Evolutionary conservation across 2,329 filamentous ascomycete genomes (phyloP).

Genomic region (Juglanconis oblonga): DNA sequence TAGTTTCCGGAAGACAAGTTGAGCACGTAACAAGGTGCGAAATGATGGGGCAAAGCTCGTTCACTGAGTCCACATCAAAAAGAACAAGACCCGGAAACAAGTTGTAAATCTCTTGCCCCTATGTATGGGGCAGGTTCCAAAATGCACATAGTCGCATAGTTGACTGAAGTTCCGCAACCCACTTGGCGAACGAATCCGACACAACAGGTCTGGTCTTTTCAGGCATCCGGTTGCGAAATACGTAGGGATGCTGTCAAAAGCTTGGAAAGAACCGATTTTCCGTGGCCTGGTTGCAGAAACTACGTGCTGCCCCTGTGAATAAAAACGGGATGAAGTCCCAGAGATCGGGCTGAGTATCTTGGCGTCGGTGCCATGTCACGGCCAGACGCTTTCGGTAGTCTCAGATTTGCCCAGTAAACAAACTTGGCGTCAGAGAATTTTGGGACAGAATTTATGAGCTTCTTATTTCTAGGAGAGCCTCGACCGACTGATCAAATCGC

Average conservation of each 20-base stretch:
- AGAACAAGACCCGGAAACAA: background rate
- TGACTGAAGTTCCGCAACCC: slow-evolving; percentile 5
- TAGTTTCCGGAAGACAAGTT: background rate
- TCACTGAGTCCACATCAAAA: background rate
- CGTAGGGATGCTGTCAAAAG: slow-evolving; percentile 8
- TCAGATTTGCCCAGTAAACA: background rate
- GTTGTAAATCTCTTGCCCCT: background rate
- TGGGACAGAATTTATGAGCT: background rate
- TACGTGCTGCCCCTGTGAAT: background rate
- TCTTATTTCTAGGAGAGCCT: background rate
- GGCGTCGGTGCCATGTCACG: slow-evolving; percentile 8
- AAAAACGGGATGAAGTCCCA: slow-evolving; percentile 3
- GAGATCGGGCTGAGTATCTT: slow-evolving; percentile 13
- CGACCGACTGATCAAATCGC: background rate
- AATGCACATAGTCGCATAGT: background rate
- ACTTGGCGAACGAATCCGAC: slow-evolving; percentile 4
- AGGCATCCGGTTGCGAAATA: background rate
- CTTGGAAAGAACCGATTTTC: background rate
- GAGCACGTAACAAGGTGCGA: background rate
- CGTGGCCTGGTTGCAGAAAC: background rate
- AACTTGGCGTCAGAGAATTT: slow-evolving; percentile 7
- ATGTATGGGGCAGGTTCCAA: background rate
- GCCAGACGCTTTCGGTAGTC: background rate
- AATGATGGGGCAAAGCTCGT: background rate
- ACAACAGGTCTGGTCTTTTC: background rate